Base-by-base conservation (phyloP, 192 early-diverging fungal species). In the Anaeromyces robustus region DNA sequence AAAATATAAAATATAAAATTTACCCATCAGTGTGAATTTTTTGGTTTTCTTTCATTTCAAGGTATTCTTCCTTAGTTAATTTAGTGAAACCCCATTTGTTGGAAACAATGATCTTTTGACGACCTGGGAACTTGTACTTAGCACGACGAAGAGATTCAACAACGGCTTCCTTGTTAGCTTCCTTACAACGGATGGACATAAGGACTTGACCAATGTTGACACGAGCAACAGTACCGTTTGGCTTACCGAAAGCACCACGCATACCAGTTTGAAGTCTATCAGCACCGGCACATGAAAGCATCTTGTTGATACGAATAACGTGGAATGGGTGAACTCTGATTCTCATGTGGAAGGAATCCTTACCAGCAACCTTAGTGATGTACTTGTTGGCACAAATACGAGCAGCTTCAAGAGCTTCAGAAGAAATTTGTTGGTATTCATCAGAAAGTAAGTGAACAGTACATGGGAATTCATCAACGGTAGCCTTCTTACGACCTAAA, bases 61-160 rank as follows among this genome's bases (percentile, higher is more conserved):
- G 87, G 87, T 97, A 99, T 83, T 97, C 93, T 84, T 94, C 93
- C 81, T 96, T 93, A 80, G 94, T 88, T 80, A 97, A 89, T 89
- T 97, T 97, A 89, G 97, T 99, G 92, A 99, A 98, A 82, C 97
- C 97, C 97, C 97, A 98, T 89, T 98, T 98, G 92, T 98, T 97
- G 87, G 97, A 99, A 82, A 99, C 87, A 84, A 99, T 93, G 85
- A 99, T 96, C 91, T 96, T 97, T 87, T 98, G 97, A 82, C 94
- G 94, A 86, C 97, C 96, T 52, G 96, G 94, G 91, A 98, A 98
- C 93, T 97, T 98, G 94, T 97, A 98, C 93, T 97, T 96, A 91
- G 92, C 92, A 80, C 95, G 94, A 83, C 95, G 92, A 82, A 96
- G 90, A 59, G 94, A 92, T 87, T 98, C 96, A 82, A 95, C 93